Base-by-base conservation (phyloP, 2,329 filamentous ascomycete species). In the Aspergillus sp. region DNA sequence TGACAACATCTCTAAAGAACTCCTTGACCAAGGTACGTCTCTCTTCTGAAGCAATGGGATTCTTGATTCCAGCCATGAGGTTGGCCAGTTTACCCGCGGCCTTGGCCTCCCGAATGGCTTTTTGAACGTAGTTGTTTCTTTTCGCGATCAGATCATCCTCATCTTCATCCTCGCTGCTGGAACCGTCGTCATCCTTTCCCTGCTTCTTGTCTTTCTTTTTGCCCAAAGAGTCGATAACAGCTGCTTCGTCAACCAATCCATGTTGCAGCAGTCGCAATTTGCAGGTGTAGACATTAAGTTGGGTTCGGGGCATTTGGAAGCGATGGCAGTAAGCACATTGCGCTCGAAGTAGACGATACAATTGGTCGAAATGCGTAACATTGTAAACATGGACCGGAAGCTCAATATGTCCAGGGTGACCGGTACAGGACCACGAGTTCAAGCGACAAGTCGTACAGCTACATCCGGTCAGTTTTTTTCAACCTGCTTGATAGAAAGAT, bases 401-500 rank as follows among this genome's bases (percentile, higher is more conserved):
- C 69, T 97, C 92, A 74, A 99, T 96, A 73, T 99, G 95, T 55
- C 95, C 96, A 60, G 90, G 86, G 80, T 99, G 96, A 58, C 96
- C 96, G 6, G 94, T 92, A 74, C 96, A 99, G 68, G 86, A 86
- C 71, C 87, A 85, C 62, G 88, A 88, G 71, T 88, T 90, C 66
- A 96, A 84, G 67, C 94, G 91, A 79, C 95, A 99, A 75, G 95
- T 99, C 69, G 92, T 85, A 80, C 95, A 99, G 72, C 92, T 96
- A 67, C 59, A 58, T 60, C 46, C 60, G 14, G 60, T 65, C 49
- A 66, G 69, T 63, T 49, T 57, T 54, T 56, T 5, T 14, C 16
- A 14, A n/a, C 10, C 20, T 18, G 18, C n/a, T 58, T 64, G 46
- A 46, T 47, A 52, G 54, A 59, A 57, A 22, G 31, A 42, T 22